Percentiles rank a stretch among this genome's conserved stretches.
Conservation (phyloP, 2,329 filamentous ascomycete genomes). For the Colletotrichum brevisporum region DNA sequence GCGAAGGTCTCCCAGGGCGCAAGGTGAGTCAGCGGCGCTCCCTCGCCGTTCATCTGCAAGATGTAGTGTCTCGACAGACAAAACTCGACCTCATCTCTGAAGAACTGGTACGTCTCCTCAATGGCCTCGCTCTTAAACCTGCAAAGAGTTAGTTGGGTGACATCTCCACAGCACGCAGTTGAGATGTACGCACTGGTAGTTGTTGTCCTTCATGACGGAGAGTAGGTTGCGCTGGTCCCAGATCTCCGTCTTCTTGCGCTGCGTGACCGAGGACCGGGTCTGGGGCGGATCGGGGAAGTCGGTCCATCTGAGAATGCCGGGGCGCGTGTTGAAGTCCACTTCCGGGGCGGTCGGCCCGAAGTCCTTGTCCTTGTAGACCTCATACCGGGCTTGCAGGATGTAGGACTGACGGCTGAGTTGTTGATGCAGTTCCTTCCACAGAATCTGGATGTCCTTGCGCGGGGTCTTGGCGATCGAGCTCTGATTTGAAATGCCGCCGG, state of each 20-base stretch:
- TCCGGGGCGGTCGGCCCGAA: constrained; percentile 55
- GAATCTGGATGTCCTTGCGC: constrained; percentile 50
- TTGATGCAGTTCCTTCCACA: constrained; percentile 69
- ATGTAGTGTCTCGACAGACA: constrained; percentile 64
- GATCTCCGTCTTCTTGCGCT: constrained; percentile 71
- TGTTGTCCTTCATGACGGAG: constrained; percentile 65
- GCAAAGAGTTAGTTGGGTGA: constrained; percentile 23
- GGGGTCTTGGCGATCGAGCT: constrained; percentile 46
- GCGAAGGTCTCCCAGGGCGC: constrained; percentile 63
- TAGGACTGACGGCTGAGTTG: constrained; percentile 71
- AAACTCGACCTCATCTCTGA: constrained; percentile 68
- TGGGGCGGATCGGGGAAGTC: constrained; percentile 72
- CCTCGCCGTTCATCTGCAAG: constrained; percentile 50
- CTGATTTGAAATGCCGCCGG: constrained; percentile 61
- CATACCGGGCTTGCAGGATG: constrained; percentile 68
- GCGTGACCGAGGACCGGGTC: constrained; percentile 60
- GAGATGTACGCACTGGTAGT: constrained; percentile 58
- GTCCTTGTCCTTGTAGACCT: constrained; percentile 63
- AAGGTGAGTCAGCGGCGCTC: constrained; percentile 54
- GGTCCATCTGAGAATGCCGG: constrained; percentile 69
- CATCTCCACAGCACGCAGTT: too few species aligned
- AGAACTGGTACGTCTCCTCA: constrained; percentile 68
- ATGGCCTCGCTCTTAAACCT: constrained; percentile 69
- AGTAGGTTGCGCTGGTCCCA: constrained; percentile 64
- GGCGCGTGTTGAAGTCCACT: constrained; percentile 57